Conservation (phyloP, 2,329 filamentous ascomycete species). For the Microascus cirrosus region DNA sequence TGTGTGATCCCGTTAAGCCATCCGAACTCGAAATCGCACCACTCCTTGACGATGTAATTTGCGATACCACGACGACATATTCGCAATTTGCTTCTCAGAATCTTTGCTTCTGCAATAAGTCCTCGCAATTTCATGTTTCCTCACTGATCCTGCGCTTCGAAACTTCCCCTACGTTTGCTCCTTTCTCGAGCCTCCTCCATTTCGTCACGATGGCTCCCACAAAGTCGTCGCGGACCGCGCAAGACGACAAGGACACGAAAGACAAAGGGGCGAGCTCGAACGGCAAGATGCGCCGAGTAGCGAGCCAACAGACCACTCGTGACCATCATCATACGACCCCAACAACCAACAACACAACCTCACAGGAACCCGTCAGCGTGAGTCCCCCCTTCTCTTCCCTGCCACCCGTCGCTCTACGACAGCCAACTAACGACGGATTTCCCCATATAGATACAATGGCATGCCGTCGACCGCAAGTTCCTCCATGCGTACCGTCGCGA, state of each 20-base stretch:
- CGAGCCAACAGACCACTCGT: constrained; percentile 34
- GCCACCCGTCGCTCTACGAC: background rate
- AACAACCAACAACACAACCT: constrained; percentile 15
- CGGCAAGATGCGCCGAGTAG: constrained; percentile 42
- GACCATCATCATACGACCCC: constrained; percentile 32
- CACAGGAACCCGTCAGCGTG: constrained; percentile 9
- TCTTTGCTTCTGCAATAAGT: background rate
- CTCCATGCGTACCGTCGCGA: constrained; percentile 68
- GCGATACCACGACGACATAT: background rate
- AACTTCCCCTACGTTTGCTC: background rate
- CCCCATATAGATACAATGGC: constrained; percentile 47
- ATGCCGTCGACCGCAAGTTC: constrained; percentile 52
- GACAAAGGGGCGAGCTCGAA: constrained; percentile 33
- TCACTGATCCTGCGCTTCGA: background rate
- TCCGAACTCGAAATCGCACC: background rate
- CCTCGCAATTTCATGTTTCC: background rate
- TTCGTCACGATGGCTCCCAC: constrained; percentile 27
- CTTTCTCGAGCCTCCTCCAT: background rate
- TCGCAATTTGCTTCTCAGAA: background rate
- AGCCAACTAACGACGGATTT: constrained; percentile 7
- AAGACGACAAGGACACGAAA: constrained; percentile 33
- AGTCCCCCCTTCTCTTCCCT: background rate
- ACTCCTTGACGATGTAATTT: background rate
- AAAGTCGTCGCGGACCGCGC: constrained; percentile 29
- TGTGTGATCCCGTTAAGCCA: background rate